Evolutionary conservation across 768 basidiomycete genomes (phyloP), one percentile per base, ranked within the genome.

Genomic region (Coprinopsis sp.): DNA sequence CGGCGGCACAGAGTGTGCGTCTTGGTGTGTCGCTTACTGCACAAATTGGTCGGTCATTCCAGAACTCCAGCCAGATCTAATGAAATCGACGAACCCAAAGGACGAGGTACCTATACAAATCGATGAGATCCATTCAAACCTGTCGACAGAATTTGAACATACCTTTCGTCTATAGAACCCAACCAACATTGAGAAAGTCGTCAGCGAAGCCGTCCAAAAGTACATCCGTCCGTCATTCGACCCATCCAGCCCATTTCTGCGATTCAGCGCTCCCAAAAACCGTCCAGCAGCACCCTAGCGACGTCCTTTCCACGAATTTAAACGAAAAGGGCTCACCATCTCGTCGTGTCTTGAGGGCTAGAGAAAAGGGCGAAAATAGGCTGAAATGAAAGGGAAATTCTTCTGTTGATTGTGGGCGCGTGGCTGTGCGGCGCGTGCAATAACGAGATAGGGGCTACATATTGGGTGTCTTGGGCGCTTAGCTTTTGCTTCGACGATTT

Each of bases 1-100:
- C 96, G 89, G 66, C 93, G 80, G 82, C 96, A 99, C 60, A 97
- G 84, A 47, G 91, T 93, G 79, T 95, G 92, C 55, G 90, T 83
- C 77, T 95, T 96, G 57, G 90, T 88, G 82, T 94, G 93, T 67
- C 91, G 79, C 78, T 94, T 94, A 89, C 92, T 91, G 67, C 54
- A 53, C 44, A 44, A 23, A 41, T 18, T 18, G 45, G 25, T 47
- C 33, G 46, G 37, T 42, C 30, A n/a, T 18, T 25, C 25, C 14
- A 24, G 31, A 18, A 16, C 30, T 13, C 36, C 41, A 6, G 18
- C 19, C n/a, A 7, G 22, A 16, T n/a, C 3, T 28, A 24, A 18
- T 25, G 14, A 21, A 39, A 14, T 24, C 12, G 37, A 84, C 88
- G 66, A 63, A 91, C 88, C 87, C 89, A 67, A 94, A 94, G 65